A percentile compares a stretch with the other conserved stretches of the same genome.
phyloP scores from a whole-genome alignment of 1,284 basidiomycete genomes.

The Neonothopanus nambi region DNA sequence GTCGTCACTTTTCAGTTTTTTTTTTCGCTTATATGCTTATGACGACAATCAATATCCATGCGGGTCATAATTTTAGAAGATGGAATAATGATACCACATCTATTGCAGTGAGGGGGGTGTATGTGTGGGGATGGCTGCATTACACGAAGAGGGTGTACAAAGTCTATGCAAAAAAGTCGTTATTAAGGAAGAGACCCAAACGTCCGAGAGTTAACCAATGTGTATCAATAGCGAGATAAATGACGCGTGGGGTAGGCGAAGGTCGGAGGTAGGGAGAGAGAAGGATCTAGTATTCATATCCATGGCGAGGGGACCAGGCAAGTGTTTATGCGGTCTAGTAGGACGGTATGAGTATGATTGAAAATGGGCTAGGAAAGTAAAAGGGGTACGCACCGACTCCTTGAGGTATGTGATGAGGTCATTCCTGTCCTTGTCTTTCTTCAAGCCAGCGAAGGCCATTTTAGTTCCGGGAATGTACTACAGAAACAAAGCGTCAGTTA shows the following conservation, averaged over 20 bases:
- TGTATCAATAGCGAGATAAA: not conserved
- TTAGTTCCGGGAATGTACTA: conserved; percentile 95
- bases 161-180: conserved; percentile 2
- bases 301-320: not conserved
- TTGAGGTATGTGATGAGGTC: conserved; percentile 84
- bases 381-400: conserved; percentile 54
- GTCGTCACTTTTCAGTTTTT: too few species aligned
- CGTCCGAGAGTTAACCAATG: conserved; percentile 1
- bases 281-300: not conserved
- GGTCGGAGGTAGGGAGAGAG: not conserved
- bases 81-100: conserved; percentile 6
- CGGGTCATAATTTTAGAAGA: not conserved
- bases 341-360: not conserved
- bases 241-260: not conserved
- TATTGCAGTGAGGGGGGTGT: conserved; percentile 13
- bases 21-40: too few species aligned
- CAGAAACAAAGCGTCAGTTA: too few species aligned
- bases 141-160: not conserved
- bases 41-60: too few species aligned
- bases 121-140: conserved; percentile 2
- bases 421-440: conserved; percentile 96
- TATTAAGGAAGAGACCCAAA: not conserved
- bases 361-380: not conserved
- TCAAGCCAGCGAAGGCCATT: conserved; percentile 97
- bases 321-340: conserved; percentile 5